Conservation (phyloP, 768 basidiomycete genomes). For the Termitomyces sp. region DNA sequence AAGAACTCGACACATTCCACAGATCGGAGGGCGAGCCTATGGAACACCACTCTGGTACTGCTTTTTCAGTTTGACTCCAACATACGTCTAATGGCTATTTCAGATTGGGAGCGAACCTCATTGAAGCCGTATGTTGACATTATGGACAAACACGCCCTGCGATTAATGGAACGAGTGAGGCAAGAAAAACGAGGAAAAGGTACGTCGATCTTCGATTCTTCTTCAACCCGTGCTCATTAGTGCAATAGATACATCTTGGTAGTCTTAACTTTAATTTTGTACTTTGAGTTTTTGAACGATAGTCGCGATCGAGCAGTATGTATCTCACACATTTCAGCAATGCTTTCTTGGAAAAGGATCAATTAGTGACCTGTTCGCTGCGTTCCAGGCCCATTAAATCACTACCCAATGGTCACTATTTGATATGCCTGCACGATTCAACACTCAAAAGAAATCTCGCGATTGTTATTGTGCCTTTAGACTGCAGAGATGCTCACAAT, state of each 20-base stretch:
- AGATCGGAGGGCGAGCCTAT: slow-evolving; percentile 28
- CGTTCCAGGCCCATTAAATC: not conserved
- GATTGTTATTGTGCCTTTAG: not conserved
- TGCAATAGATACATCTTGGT: slow-evolving; percentile 33
- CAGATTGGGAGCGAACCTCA: slow-evolving; percentile 86
- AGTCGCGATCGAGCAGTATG: not conserved
- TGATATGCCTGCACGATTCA: too few species aligned
- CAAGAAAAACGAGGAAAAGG: slow-evolving; percentile 46
- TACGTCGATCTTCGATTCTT: slow-evolving; percentile 17
- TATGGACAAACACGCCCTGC: slow-evolving; percentile 69
- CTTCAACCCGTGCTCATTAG: not conserved
- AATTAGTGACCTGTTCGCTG: not conserved
- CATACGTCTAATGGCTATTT: not conserved
- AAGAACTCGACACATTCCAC: slow-evolving; percentile 62
- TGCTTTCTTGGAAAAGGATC: not conserved
- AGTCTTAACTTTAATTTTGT: slow-evolving; percentile 1
- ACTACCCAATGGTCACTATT: too few species aligned
- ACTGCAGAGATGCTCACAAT: not conserved
- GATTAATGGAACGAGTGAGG: slow-evolving; percentile 58
- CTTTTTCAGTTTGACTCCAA: slow-evolving; percentile 4
- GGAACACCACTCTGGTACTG: slow-evolving; percentile 51
- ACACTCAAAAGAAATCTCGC: not conserved
- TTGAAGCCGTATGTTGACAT: slow-evolving; percentile 88
- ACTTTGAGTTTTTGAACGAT: not conserved
- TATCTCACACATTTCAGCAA: not conserved